Conservation (phyloP, 331 rosid genomes). For the Quercus tomentella region DNA sequence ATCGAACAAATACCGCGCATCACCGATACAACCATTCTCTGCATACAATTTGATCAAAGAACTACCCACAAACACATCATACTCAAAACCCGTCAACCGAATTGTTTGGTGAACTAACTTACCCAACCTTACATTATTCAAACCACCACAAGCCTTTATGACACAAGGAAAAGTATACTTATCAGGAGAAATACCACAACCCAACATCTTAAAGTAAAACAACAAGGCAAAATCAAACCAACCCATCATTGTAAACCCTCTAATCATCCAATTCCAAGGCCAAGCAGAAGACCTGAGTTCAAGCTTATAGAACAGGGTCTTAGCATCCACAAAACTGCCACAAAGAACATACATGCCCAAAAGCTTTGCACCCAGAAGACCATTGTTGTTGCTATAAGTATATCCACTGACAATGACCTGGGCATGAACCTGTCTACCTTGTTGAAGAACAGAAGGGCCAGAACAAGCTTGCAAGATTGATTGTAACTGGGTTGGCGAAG, state of each 20-base stretch:
- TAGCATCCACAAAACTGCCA: conserved; percentile 47
- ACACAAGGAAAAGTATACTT: conserved; percentile 84
- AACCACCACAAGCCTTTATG: conserved; percentile 71
- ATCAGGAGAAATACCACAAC: conserved; percentile 59
- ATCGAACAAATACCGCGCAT: conserved; percentile 67
- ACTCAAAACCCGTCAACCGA: conserved; percentile 39
- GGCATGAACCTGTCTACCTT: conserved; percentile 64
- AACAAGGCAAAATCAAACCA: conserved; percentile 51
- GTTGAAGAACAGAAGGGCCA: conserved; percentile 39
- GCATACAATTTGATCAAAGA: conserved; percentile 69
- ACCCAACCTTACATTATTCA: conserved; percentile 52
- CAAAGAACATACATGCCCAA: conserved; percentile 69
- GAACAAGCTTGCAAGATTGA: conserved; percentile 44
- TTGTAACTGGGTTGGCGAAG: conserved; percentile 30
- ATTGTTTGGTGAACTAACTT: conserved; percentile 49
- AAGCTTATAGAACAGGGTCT: conserved; percentile 52
- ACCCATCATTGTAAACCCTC: conserved; percentile 60
- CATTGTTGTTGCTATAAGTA: not conserved
- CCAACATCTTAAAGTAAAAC: conserved; percentile 85
- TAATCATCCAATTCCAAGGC: conserved; percentile 92
- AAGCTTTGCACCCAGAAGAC: conserved; percentile 40
- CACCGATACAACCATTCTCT: conserved; percentile 50
- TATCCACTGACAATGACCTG: conserved; percentile 50
- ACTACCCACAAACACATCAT: conserved; percentile 67
- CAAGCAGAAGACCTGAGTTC: conserved; percentile 33